phyloP scores from a whole-genome alignment of 768 basidiomycete species.

The Serendipita sp. region DNA sequence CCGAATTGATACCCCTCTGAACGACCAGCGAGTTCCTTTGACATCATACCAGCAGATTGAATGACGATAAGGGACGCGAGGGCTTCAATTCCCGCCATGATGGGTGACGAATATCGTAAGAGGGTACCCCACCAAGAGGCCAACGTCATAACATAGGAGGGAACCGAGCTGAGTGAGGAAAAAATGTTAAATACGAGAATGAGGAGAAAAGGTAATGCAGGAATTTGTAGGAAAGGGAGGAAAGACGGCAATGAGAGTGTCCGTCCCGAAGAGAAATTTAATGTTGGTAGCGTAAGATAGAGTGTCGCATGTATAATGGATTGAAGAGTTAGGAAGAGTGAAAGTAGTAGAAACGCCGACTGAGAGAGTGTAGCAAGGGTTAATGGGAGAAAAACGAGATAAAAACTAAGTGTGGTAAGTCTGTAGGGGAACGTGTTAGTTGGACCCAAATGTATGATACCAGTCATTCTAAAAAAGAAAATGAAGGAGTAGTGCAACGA shows the following conservation, averaged over 20 bases:
- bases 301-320: slow-evolving; percentile 72
- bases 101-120: slow-evolving; percentile 53
- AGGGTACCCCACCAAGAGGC: slow-evolving; percentile 58
- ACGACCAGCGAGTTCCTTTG: slow-evolving; percentile 51
- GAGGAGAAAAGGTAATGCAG: slow-evolving; percentile 73
- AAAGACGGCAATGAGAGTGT: slow-evolving; percentile 48
- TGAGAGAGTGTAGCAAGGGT: slow-evolving; percentile 71
- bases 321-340: slow-evolving; percentile 58
- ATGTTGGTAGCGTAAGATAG: slow-evolving; percentile 23
- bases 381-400: slow-evolving; percentile 61
- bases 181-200: slow-evolving; percentile 78
- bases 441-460: too few relatives aligned
- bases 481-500: too few relatives aligned
- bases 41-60: slow-evolving; percentile 65
- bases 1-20: slow-evolving; percentile 65
- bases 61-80: slow-evolving; percentile 69
- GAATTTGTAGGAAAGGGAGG: slow-evolving; percentile 65
- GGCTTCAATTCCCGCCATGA: slow-evolving; percentile 71
- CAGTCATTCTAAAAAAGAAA: too few relatives aligned
- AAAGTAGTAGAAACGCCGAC: slow-evolving; percentile 64
- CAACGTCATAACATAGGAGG: slow-evolving; percentile 21
- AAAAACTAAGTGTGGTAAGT: neutral
- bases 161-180: slow-evolving; percentile 25
- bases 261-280: slow-evolving; percentile 4
- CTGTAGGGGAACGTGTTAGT: neutral